phyloP scores from a whole-genome alignment of 2,329 filamentous ascomycete species.

The Stenocarpella maydis region DNA sequence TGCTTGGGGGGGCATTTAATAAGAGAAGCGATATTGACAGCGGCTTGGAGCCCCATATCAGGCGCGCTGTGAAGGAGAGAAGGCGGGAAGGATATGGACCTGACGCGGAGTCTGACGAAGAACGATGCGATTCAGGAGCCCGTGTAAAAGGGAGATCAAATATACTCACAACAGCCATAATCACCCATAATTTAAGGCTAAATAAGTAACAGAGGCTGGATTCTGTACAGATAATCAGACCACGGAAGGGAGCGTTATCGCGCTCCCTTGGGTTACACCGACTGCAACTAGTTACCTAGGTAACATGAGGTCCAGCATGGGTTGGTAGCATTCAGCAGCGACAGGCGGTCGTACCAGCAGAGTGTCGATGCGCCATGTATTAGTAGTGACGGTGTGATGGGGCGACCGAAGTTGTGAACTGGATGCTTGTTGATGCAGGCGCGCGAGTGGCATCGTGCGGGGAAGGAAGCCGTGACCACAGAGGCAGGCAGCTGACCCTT shows the following conservation, averaged over 20 bases:
- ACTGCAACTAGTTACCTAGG: background rate
- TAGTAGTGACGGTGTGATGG: background rate
- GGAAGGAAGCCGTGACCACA: background rate
- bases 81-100: background rate
- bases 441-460: conserved; percentile 14
- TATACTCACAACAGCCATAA: conserved; percentile 16
- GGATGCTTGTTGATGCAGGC: conserved; percentile 1
- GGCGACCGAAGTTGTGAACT: background rate
- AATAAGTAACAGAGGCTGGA: background rate
- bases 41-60: background rate
- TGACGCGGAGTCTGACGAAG: no score
- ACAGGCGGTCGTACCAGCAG: background rate
- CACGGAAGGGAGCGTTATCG: background rate
- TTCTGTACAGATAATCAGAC: background rate
- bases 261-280: background rate
- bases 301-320: no score
- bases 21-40: conserved; percentile 4
- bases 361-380: background rate
- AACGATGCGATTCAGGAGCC: background rate
- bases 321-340: no score
- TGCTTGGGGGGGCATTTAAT: no score
- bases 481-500: background rate
- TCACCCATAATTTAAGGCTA: conserved; percentile 14
- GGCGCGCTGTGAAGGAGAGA: background rate
- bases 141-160: background rate